These are phyloP conservation scores for Balamuthia mandrillaris DNA, from an alignment of 208 protist genomes.

Conservation along the genomic window DNA sequence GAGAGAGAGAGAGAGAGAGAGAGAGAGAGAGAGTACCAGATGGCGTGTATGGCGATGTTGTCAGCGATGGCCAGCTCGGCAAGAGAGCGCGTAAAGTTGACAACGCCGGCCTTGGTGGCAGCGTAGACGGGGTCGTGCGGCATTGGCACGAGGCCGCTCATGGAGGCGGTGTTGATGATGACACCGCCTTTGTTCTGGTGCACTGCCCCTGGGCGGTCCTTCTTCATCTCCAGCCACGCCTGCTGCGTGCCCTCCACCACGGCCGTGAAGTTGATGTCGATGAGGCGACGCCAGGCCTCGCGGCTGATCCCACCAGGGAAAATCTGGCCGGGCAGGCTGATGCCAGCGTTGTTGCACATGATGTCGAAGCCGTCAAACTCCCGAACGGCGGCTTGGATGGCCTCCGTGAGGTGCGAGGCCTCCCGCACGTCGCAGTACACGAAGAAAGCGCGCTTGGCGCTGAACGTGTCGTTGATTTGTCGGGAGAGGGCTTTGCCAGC, in stretches of 20 bases:
- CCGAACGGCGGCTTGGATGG: background rate
- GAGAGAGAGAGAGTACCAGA: background rate
- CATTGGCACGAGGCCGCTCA: conserved; percentile 38
- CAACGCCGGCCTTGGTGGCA: conserved; percentile 22
- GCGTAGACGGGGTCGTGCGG: conserved; percentile 29
- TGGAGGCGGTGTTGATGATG: conserved; percentile 32
- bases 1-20: background rate
- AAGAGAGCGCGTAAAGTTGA: background rate
- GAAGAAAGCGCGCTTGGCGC: background rate
- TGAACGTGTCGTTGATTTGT: too few relatives aligned
- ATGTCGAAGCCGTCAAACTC: background rate
- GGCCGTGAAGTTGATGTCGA: conserved; percentile 16
- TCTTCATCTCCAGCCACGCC: background rate
- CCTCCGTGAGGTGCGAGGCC: background rate
- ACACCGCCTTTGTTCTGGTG: background rate
- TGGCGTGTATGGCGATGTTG: background rate
- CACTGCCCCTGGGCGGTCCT: background rate
- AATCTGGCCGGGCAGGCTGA: background rate
- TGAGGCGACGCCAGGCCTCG: background rate
- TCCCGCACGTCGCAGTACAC: background rate
- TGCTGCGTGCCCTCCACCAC: background rate
- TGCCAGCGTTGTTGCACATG: conserved; percentile 1
- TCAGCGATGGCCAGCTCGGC: background rate
- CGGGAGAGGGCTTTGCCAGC: too few relatives aligned
- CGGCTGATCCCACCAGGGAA: background rate